Evolutionary conservation across 2,329 filamentous ascomycete species (phyloP), one percentile per base, ranked within the genome.

Genomic region (Colletotrichum sp.): DNA sequence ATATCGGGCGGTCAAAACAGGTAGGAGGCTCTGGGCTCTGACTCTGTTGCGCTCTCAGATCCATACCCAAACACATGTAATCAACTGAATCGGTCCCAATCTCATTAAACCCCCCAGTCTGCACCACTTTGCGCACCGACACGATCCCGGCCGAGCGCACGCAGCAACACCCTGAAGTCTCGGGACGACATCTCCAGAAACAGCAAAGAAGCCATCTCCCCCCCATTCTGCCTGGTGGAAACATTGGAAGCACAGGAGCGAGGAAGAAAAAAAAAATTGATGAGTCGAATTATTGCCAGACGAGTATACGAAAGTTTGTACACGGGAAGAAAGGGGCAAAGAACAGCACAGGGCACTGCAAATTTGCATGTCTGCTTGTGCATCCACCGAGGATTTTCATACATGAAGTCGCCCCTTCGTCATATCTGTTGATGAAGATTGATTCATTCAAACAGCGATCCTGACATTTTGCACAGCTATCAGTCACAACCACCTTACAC

Each of bases 41-140:
- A 52, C 63, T 49, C 9, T 30, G 25, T 15, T 32, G 11, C 32
- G 52, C 55, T 67, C 29, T 34, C 59, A 64, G 67, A 71, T 75
- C 49, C 61, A 22, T 61, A 25, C 52, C 34, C 34, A 59, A 34
- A 49, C 69, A 34, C 49, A 49, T 44, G 66, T 30, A 75, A 44
- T 52, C n/a, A 16, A 57, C 61, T 65, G 67, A 34, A 65, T 65
- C 44, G 61, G 67, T 36, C 25, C 68, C 59, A 74, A 74, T 74
- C 67, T 71, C 72, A 74, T 71, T 70, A 52, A 55, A 66, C 36
- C 67, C 72, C 64, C 61, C 69, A 32, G 72, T 66, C 72, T 63
- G 57, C 27, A 32, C 44, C 44, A 32, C 27, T 61, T 32, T 25
- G 52, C 55, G 72, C 72, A 67, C 72, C 64, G 72, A 72, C 69